Evolutionary conservation across 331 rosid genomes (phyloP).

Genomic region (Prunus yedoensis): DNA sequence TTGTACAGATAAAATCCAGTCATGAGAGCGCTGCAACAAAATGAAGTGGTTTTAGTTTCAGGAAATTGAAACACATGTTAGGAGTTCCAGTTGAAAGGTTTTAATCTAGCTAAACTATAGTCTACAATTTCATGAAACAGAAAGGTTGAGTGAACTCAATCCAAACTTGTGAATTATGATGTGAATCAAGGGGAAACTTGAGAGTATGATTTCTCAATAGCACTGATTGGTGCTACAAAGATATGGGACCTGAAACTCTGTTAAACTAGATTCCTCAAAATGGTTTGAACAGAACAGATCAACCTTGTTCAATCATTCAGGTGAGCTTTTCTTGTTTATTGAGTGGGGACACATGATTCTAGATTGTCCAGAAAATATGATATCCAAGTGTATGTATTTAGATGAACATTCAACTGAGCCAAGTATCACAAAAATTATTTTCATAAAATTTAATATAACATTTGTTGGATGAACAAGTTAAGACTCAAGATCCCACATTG

Average conservation of each 20-base stretch:
- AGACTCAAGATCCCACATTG: too few species aligned
- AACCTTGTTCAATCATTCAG: background rate
- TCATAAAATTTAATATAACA: too few species aligned
- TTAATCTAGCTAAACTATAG: background rate
- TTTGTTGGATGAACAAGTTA: slow-evolving; percentile 8
- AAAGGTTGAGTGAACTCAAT: background rate
- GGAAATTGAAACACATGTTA: slow-evolving; percentile 1
- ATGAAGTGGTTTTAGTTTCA: slow-evolving; percentile 9
- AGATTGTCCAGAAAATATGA: background rate
- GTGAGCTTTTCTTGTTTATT: background rate
- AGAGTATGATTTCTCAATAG: background rate
- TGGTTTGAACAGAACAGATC: background rate
- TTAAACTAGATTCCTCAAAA: background rate
- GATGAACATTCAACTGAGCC: background rate
- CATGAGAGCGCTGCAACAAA: slow-evolving; percentile 65
- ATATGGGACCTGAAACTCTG: background rate
- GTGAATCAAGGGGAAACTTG: background rate
- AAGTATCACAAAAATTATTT: background rate
- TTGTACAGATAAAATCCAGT: slow-evolving; percentile 70
- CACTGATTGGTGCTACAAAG: background rate
- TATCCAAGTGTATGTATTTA: background rate
- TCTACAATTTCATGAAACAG: background rate
- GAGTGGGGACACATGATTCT: background rate
- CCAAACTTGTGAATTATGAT: background rate
- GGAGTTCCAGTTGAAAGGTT: background rate